phyloP scores from a whole-genome alignment of 108 stramenopile genomes.

The Seminavis robusta region DNA sequence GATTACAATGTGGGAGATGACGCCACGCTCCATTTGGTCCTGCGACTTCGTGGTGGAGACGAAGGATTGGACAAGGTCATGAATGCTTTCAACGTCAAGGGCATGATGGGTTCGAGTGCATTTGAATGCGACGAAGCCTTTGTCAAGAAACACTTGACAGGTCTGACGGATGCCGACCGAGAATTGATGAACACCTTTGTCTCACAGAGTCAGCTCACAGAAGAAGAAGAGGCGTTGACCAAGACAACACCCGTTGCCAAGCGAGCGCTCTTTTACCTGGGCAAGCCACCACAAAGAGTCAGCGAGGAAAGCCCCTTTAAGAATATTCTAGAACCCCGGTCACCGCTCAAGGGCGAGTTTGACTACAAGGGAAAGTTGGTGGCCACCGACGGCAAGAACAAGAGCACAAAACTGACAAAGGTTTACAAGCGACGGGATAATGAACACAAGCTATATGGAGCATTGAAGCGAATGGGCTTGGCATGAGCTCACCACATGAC shows the following conservation, averaged over 20 bases:
- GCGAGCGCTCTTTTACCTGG: constrained; percentile 69
- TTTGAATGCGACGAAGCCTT: constrained; percentile 79
- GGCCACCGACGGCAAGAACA: constrained; percentile 58
- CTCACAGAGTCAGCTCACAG: neutral
- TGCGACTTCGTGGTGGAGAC: constrained; percentile 82
- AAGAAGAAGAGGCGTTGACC: neutral
- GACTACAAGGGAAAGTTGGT: constrained; percentile 63
- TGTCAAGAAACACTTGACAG: constrained; percentile 65
- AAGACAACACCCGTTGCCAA: constrained; percentile 23
- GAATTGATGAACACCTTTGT: constrained; percentile 75
- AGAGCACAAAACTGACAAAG: constrained; percentile 68
- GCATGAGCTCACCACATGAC: no score
- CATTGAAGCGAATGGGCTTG: constrained; percentile 68
- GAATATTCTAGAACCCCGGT: constrained; percentile 30
- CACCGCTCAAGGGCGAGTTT: constrained; percentile 49
- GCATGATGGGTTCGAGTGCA: constrained; percentile 35
- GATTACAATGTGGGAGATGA: constrained; percentile 96
- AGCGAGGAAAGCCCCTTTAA: constrained; percentile 60
- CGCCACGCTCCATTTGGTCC: constrained; percentile 91
- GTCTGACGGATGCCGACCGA: constrained; percentile 61
- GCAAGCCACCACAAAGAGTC: constrained; percentile 25
- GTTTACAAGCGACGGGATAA: constrained; percentile 86
- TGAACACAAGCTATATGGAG: constrained; percentile 52
- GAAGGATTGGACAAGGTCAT: no score
- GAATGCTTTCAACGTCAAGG: constrained; percentile 20